Base-by-base conservation (phyloP, 345 rosid species). In the Brassica incana region DNA sequence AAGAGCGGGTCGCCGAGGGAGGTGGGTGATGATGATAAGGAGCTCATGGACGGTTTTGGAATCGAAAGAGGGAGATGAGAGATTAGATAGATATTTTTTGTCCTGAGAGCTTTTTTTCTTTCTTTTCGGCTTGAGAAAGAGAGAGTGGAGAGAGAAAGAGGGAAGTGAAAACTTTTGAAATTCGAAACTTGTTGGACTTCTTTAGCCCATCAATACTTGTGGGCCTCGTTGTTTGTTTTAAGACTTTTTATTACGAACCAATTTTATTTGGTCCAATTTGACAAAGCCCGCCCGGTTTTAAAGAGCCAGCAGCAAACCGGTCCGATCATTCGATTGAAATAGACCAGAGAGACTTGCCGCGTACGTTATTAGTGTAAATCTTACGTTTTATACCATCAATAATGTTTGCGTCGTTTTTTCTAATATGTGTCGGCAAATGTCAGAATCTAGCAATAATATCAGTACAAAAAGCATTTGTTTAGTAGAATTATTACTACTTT, bases 1-100 rank as follows among this genome's bases (percentile, higher is more conserved):
- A 86, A 70, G 61, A 90, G 93, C 54, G 88, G 84, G 63, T 90
- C 91, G 2, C 18, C 78, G 74, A 61, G 76, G 36, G 82, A 60
- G 48, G 77, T 33, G 54, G 50, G 59, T 45, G 54, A 3, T 45
- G 50, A 67, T 45, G 54, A 3, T 45, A 45, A 45, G 36, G 11
- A 38, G 58, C 18, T 50, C 58, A 50, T 50, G 6, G 5, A 3
- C 54, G 15, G n/a, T 12, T 12, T 48, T 14, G 4, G 45, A 38
- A 6, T 38, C 4, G 50, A 48, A 14, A 48, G 54, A 48, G 5
- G 58, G 56, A 48, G 52, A 40, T 40, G 12, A 43, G 50, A 48
- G 54, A 14, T 12, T 5, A 45, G 15, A 48, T 12, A 48, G n/a
- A 11, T 1, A 45, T 11, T 11, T 11, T 27, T 27, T 27, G 30